Evolutionary conservation across 805 yeast genomes (phyloP).

Genomic region (Ogataea pignaliae): DNA sequence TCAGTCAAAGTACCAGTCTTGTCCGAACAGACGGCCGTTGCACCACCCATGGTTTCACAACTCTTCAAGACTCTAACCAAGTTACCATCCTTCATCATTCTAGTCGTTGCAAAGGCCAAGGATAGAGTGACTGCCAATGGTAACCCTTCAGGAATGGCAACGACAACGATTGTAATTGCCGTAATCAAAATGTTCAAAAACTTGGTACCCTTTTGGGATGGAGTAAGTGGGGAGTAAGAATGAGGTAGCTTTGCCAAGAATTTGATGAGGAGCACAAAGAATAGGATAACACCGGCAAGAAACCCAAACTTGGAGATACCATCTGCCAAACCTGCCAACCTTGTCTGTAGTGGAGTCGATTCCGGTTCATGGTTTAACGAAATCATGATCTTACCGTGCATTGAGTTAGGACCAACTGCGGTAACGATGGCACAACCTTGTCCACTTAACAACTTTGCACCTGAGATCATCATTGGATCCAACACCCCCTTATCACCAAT

Average conservation of each 20-base stretch:
- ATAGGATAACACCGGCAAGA: slow-evolving; percentile 76
- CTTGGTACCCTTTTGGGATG: slow-evolving; percentile 77
- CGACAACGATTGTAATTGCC: slow-evolving; percentile 89
- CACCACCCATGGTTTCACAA: slow-evolving; percentile 99
- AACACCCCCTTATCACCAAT: slow-evolving; percentile 40
- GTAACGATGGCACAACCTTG: slow-evolving; percentile 82
- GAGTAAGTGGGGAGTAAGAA: slow-evolving; percentile 36
- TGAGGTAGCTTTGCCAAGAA: slow-evolving; percentile 60
- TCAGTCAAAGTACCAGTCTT: slow-evolving; percentile 97
- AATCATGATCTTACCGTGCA: slow-evolving; percentile 89
- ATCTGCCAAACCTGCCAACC: slow-evolving; percentile 79
- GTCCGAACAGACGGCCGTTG: slow-evolving; percentile 95
- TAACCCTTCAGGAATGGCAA: slow-evolving; percentile 98
- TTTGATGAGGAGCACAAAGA: slow-evolving; percentile 72
- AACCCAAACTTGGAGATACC: slow-evolving; percentile 95
- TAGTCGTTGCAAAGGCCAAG: slow-evolving; percentile 93
- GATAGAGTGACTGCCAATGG: slow-evolving; percentile 97
- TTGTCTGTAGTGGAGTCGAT: slow-evolving; percentile 81
- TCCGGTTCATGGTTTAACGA: slow-evolving; percentile 73
- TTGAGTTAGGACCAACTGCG: slow-evolving; percentile 84
- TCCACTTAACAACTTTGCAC: slow-evolving; percentile 84
- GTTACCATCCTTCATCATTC: slow-evolving; percentile 96
- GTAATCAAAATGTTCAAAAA: slow-evolving; percentile 85
- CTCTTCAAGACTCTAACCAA: slow-evolving; percentile 89
- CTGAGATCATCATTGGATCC: slow-evolving; percentile 88